Evolutionary conservation across 768 basidiomycete genomes (phyloP), one percentile per base, ranked within the genome.

Genomic region (Boletus speciosus): DNA sequence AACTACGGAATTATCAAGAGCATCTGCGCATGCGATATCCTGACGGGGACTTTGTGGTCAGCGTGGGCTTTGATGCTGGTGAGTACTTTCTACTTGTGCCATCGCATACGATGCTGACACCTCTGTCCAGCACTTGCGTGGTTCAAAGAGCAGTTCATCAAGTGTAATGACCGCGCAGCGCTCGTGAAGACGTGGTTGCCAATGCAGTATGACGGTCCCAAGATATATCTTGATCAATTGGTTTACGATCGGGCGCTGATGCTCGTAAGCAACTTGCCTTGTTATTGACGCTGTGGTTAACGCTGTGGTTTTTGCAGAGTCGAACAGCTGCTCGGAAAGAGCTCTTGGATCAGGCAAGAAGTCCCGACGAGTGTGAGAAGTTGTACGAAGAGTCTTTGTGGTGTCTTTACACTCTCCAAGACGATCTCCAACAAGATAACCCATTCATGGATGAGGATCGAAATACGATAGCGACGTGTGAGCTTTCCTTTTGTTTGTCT

Each of bases 301-400:
- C 19, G 21, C 36, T 36, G 2, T 43, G 39, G 16, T 14, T 34
- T 36, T 4, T 37, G 21, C 72, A 98, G 95, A 95, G 93, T 61
- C 90, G 95, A 6, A 88, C 86, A 0, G 95, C 95, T 37, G 95
- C 96, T 1, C 80, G 88, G 43, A 93, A 93, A 63, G 96, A 98
- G 65, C 79, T 98, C 0, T 74, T 90, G 11, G 91, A 93, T 65
- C 82, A 88, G 65, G 86, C 85, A 37, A 77, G 78, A 41, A 81
- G 81, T 29, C 85, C 89, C 0, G 81, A 88, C 58, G 88, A 92
- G 65, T 95, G 93, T 68, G 93, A 97, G 76, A 89, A 88, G 68
- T 76, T 96, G 36, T 99, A 98, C 71, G 95, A 98, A 64, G 93
- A 93, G 62, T 92, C 93, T 0, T 70, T 98, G 8, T 97, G 93